These are phyloP conservation scores for Leccinum fallax DNA, from an alignment of 1,284 basidiomycete species.

Conservation along the genomic window DNA sequence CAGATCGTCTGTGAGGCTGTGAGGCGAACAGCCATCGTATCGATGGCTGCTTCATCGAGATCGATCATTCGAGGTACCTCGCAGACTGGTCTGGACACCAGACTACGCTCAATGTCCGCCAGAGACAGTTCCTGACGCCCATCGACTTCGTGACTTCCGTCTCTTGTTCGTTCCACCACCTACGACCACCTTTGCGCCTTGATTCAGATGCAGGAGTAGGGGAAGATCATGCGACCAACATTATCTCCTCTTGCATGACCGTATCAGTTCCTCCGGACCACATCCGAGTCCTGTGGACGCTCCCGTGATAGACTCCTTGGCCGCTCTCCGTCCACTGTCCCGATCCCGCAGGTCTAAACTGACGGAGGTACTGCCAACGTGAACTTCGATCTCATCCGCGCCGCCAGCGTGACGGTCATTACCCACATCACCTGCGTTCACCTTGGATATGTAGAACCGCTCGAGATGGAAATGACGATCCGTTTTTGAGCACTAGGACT, in stretches of 20 bases:
- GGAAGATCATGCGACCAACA: background rate
- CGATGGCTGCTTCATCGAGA: background rate
- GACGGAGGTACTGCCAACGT: background rate
- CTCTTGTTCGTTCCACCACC: background rate
- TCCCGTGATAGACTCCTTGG: constrained; percentile 22
- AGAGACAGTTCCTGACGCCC: constrained; percentile 3
- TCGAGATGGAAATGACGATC: constrained; percentile 34
- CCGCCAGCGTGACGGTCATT: background rate
- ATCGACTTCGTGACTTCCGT: background rate
- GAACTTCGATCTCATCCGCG: background rate
- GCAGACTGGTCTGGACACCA: background rate
- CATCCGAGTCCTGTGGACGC: constrained; percentile 11
- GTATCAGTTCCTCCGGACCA: constrained; percentile 30
- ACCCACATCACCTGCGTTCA: background rate
- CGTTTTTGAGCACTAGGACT: constrained; percentile 13
- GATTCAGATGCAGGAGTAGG: background rate
- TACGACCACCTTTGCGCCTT: constrained; percentile 2
- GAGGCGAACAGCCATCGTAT: background rate
- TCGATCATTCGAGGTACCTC: background rate
- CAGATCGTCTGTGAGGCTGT: background rate
- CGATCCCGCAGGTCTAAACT: background rate
- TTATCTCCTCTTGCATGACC: constrained; percentile 13
- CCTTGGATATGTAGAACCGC: constrained; percentile 11
- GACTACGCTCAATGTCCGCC: constrained; percentile 3
- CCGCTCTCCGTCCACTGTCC: constrained; percentile 11